These are phyloP conservation scores for Fusarium multiceps DNA, from an alignment of 2,329 filamentous ascomycete species.

Conservation along the genomic window DNA sequence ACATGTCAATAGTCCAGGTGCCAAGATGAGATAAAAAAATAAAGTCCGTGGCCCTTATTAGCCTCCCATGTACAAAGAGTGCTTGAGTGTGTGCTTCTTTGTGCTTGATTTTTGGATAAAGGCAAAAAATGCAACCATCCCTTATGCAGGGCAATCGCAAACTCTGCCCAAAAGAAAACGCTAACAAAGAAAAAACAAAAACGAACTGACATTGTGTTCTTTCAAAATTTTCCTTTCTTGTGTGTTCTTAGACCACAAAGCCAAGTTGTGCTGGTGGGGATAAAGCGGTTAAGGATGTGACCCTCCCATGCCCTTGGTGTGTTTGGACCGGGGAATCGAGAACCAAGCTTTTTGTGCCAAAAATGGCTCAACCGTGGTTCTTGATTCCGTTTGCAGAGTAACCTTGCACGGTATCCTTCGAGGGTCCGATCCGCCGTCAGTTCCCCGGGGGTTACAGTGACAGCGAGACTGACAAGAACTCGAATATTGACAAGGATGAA, in stretches of 20 bases:
- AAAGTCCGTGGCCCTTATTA: constrained; percentile 7
- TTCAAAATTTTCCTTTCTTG: not conserved
- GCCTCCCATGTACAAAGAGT: constrained; percentile 8
- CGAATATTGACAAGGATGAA: constrained; percentile 29
- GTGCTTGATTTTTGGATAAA: constrained; percentile 5
- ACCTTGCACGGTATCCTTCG: constrained; percentile 3
- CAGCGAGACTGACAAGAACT: constrained; percentile 1
- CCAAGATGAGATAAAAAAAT: constrained; percentile 13
- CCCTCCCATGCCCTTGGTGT: constrained; percentile 9
- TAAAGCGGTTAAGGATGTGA: constrained; percentile 11
- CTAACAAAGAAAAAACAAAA: constrained; percentile 9
- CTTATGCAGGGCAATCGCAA: constrained; percentile 7
- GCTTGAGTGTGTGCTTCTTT: not conserved
- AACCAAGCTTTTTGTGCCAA: constrained; percentile 37
- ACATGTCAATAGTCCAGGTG: constrained; percentile 25
- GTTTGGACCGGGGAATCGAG: constrained; percentile 3
- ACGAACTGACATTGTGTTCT: constrained; percentile 2
- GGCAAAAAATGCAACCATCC: constrained; percentile 20
- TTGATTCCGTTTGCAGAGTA: constrained; percentile 18
- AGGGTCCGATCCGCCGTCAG: constrained; percentile 28
- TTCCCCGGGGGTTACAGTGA: constrained; percentile 19
- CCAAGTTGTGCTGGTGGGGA: constrained; percentile 16
- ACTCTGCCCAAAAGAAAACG: constrained; percentile 6
- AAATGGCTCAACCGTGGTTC: constrained; percentile 26
- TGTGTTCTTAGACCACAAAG: not conserved